A percentile compares a stretch with the other conserved stretches of the same genome.
These are phyloP conservation scores for Neofusicoccum sp. DNA, from an alignment of 2,329 filamentous ascomycete species.

Conservation along the genomic window DNA sequence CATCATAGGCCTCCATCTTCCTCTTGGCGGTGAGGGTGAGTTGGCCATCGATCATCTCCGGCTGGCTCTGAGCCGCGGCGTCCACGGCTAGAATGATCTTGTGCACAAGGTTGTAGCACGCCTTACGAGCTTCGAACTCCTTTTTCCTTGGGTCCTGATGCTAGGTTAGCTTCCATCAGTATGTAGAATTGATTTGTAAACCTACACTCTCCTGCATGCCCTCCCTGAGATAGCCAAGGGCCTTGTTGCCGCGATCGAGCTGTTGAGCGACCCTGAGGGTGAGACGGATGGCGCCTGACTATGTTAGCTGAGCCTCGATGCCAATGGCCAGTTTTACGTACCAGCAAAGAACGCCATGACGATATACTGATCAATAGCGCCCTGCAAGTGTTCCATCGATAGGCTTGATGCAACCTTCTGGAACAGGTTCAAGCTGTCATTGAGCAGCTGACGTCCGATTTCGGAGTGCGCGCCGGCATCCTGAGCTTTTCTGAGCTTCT, in stretches of 20 bases:
- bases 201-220: constrained; percentile 60
- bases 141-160: constrained; percentile 67
- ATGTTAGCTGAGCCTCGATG: constrained; percentile 17
- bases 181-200: background rate
- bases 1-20: constrained; percentile 83
- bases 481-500: constrained; percentile 85
- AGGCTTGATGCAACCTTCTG: constrained; percentile 84
- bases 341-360: constrained; percentile 84
- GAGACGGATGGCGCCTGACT: constrained; percentile 74
- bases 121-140: constrained; percentile 70
- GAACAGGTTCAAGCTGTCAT: constrained; percentile 87
- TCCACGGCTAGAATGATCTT: constrained; percentile 80
- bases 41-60: constrained; percentile 76
- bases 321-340: constrained; percentile 22
- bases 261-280: constrained; percentile 81
- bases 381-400: constrained; percentile 76
- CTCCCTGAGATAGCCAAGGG: constrained; percentile 85
- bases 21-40: constrained; percentile 76
- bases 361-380: constrained; percentile 78
- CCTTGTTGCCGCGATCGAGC: constrained; percentile 83
- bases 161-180: constrained; percentile 21
- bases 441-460: constrained; percentile 74
- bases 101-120: constrained; percentile 87
- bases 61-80: constrained; percentile 65
- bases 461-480: constrained; percentile 78